phyloP scores from a whole-genome alignment of 768 basidiomycete species.

The Boletus subparvulus region DNA sequence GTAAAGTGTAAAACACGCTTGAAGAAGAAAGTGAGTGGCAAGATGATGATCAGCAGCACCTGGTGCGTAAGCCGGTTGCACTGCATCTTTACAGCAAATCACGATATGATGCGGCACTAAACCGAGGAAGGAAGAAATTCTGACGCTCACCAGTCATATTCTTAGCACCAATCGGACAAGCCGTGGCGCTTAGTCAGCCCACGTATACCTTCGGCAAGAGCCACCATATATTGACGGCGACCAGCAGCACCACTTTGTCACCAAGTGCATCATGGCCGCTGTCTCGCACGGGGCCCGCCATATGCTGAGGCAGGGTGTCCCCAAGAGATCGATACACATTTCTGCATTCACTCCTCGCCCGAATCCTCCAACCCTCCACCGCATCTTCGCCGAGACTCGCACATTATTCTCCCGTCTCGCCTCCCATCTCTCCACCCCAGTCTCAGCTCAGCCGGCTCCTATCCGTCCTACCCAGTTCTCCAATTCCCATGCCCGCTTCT shows the following conservation, averaged over 20 bases:
- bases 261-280: conserved; percentile 17
- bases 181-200: conserved; percentile 18
- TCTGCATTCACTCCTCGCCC: conserved; percentile 35
- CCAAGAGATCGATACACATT: conserved; percentile 47
- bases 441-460: conserved; percentile 4
- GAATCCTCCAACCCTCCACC: conserved; percentile 36
- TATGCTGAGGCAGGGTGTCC: conserved; percentile 23
- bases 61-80: not conserved
- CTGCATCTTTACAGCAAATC: not conserved
- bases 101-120: not conserved
- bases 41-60: not conserved
- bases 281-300: conserved; percentile 28
- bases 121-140: too few relatives aligned
- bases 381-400: conserved; percentile 52
- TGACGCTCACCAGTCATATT: not conserved
- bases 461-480: conserved; percentile 17
- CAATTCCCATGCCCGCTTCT: conserved; percentile 45
- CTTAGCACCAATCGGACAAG: too few relatives aligned
- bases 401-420: conserved; percentile 57
- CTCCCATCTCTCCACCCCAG: conserved; percentile 46
- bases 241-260: too few relatives aligned
- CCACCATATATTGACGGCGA: too few relatives aligned
- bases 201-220: conserved; percentile 15
- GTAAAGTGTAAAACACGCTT: too few relatives aligned
- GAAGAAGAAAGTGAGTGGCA: not conserved